Base-by-base conservation (phyloP, 805 yeast genomes). In the Deakozyma indianensis region DNA sequence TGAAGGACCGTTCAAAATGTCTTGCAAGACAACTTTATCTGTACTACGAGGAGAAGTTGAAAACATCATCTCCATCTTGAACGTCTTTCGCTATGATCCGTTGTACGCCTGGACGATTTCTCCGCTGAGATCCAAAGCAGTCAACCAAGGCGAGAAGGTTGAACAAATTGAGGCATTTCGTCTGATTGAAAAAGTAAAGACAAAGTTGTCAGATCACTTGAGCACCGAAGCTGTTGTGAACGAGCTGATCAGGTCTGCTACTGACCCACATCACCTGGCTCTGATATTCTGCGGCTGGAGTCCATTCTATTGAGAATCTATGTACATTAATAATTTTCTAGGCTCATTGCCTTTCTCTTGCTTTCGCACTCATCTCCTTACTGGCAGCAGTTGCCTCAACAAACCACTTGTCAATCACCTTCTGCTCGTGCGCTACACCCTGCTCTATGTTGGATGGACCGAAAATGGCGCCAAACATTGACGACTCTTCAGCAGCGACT, bases 31-130 rank as follows among this genome's bases (percentile, higher is more conserved):
- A 47, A 83, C 84, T 0, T 74, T 83, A 48, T 61, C 73, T 21
- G 84, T 83, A 1, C 62, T 92, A 41, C 65, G 94, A 46, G 62
- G 62, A 1, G 80, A 86, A 54, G 67, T 68, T 28, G 83, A 78
- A 23, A 79, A 78, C 51, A 84, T 94, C 23, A 62, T 80, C 60
- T 80, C 92, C 24, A 83, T 92, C 25, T 64, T 92, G 46, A 90
- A 88, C 54, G 94, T 90, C 3, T 63, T 92, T 50, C 70, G 80
- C 53, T 86, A 92, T 73, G 99, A 92, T 68, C 96, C 98, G 0
- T 69, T 92, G 46, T 88, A 90, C 56, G 74, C 85, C 1, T 92
- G 98, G 97, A 77, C 83, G 0, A 67, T 87, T 42, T 83, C 96
- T 0, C 94, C 94, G 1, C 61, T 85, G 16, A 61, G 81, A 45